Evolutionary conservation across 805 yeast genomes (phyloP), one percentile per base, ranked within the genome.

Genomic region (Clavispora phyllophila): DNA sequence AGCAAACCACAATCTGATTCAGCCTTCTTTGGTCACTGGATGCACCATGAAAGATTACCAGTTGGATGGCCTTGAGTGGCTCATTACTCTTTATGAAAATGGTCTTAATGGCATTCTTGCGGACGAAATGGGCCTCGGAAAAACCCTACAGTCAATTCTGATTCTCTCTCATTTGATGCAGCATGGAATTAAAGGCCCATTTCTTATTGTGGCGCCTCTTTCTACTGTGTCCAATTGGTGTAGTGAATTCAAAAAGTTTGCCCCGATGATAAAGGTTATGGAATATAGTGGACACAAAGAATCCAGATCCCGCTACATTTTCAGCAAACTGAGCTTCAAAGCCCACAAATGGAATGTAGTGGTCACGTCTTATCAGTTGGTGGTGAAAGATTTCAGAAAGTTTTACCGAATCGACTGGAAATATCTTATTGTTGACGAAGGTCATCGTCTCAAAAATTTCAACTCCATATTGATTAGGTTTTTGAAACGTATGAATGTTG

Each of bases 81-180:
- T 93, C 33, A 76, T 83, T 12, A 84, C 96, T 0, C 65, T 91
- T 20, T 93, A 85, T 60, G 95, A 90, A 57, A 93, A 91, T 62
- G 99, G 98, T 0, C 69, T 91, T 23, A 91, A 91, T 61, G 99
- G 98, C 2, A 90, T 93, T 27, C 66, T 93, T 17, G 98, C 98
- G 0, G 98, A 93, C 65, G 98, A 91, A 61, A 91, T 91, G 99
- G 98, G 98, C 0, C 68, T 91, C 20, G 99, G 99, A 1, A 91
- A 91, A 59, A 93, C 99, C 0, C 62, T 91, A 7, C 96, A 93
- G 61, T 83, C 93, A 34, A 87, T 91, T 42, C 76, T 96, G 0
- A 72, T 91, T 46, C 54, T 89, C 4, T 78, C 87, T 5, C 87
- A 83, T 55, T 66, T 90, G 28, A 75, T 83, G 36, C 96, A 87